Conservation (phyloP, 2,329 filamentous ascomycete genomes). For the Nakataea oryzae region DNA sequence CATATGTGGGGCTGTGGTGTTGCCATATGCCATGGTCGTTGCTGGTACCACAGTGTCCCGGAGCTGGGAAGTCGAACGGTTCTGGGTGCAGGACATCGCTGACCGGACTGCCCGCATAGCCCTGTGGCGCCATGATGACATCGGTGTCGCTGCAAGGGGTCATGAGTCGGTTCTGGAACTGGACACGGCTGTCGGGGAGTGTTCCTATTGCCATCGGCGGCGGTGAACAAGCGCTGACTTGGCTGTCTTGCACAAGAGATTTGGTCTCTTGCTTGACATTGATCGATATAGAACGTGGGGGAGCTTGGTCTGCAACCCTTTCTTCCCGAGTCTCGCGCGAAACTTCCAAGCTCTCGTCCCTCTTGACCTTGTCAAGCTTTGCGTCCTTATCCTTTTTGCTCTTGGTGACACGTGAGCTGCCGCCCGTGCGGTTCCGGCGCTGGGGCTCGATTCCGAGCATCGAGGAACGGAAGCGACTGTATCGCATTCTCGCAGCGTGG, state of each 20-base stretch:
- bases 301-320: neutral
- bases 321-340: conserved; percentile 11
- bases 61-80: conserved; percentile 17
- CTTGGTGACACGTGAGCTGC: conserved; percentile 36
- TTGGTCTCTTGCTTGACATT: neutral
- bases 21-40: conserved; percentile 16
- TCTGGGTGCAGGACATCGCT: conserved; percentile 20
- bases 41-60: neutral
- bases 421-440: conserved; percentile 22
- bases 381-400: conserved; percentile 22
- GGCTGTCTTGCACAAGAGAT: neutral
- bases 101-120: conserved; percentile 19
- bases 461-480: conserved; percentile 37
- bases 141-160: conserved; percentile 45
- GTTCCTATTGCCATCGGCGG: conserved; percentile 18
- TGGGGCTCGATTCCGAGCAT: conserved; percentile 37
- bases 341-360: conserved; percentile 28
- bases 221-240: conserved; percentile 7
- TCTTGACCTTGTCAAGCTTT: conserved; percentile 17
- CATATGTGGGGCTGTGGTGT: conserved; percentile 12
- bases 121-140: conserved; percentile 18
- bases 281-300: neutral
- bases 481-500: conserved; percentile 51
- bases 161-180: conserved; percentile 30
- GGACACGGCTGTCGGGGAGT: conserved; percentile 15